Base-by-base conservation (phyloP, 306 rosid species). In the Dalbergia cochinchinensis region DNA sequence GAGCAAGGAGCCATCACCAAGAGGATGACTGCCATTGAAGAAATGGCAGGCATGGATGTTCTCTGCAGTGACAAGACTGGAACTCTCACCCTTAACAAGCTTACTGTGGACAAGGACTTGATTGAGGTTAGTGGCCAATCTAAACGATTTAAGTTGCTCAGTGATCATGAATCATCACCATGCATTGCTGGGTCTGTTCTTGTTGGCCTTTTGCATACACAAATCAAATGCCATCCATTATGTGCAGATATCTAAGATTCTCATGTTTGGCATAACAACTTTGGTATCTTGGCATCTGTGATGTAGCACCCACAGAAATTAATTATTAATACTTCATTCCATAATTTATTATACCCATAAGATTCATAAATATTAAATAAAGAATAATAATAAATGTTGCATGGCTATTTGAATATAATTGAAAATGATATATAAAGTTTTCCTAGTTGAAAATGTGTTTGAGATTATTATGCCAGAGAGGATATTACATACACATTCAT, bases 21-120 rank as follows among this genome's bases (percentile, higher is more conserved):
- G 86, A 94, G 98, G 82, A 94, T 94, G 98, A 94, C 98, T 41
- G 98, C 98, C 61, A 94, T 94, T 82, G 98, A 94, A 44, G 98
- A 94, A 87, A 94, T 94, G 98, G 98, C 97, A 9, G 97, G 97
- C 3, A 91, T 92, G 97, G 97, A 92, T 85, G 96, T 92, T 58
- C 92, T 94, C 9, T 94, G 98, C 83, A 94, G 98, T 81, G 98
- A 94, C 86, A 94, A 94, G 85, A 94, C 98, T 7, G 98, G 98
- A 80, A 94, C 98, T 66, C 98, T 94, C 72, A 94, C 98, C 15
- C 98, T 92, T 63, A 94, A 94, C 90, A 94, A 94, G 85, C 97
- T 94, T 51, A 82, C 90, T 3, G 98, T 94, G 3, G 97, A 94
- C 90, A 94, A 85, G 79, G 73, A 8, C 81, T 71, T 94, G 62